Evolutionary conservation across 208 protist genomes (phyloP).

Genomic region (Leishmania braziliensis): DNA sequence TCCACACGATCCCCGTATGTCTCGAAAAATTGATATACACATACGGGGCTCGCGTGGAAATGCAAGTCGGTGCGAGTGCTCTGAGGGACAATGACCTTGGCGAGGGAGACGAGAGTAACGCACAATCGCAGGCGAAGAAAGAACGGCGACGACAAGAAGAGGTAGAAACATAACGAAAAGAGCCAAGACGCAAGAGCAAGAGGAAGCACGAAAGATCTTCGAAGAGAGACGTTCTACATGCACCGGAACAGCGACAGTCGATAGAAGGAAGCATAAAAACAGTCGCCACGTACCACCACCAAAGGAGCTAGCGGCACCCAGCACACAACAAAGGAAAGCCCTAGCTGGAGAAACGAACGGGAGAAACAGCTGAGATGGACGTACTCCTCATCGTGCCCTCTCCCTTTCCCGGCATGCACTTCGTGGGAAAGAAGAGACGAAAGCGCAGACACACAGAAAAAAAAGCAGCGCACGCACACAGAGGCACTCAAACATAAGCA

Average conservation of each 20-base stretch:
- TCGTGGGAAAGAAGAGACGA: not conserved
- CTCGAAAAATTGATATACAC: too few species aligned
- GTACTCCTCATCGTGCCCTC: not conserved
- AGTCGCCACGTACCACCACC: not conserved
- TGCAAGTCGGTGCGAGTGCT: too few species aligned
- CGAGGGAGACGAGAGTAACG: too few species aligned
- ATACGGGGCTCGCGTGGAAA: too few species aligned
- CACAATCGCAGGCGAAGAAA: not conserved
- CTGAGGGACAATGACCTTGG: too few species aligned
- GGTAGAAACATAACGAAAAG: slow-evolving; percentile 4
- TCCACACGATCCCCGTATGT: too few species aligned
- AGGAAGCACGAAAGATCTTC: not conserved
- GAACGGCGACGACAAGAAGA: too few species aligned
- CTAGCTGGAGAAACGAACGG: not conserved
- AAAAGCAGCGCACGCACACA: not conserved
- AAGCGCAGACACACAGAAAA: not conserved
- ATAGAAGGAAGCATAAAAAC: not conserved
- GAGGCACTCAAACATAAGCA: not conserved
- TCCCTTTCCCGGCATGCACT: too few species aligned
- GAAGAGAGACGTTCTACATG: not conserved
- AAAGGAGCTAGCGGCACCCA: not conserved
- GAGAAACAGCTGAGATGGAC: not conserved
- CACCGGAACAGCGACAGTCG: not conserved
- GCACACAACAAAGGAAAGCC: not conserved
- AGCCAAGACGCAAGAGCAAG: slow-evolving; percentile 8